These are phyloP conservation scores for Brassica hybrid DNA, from an alignment of 441 rosid species.

Conservation along the genomic window DNA sequence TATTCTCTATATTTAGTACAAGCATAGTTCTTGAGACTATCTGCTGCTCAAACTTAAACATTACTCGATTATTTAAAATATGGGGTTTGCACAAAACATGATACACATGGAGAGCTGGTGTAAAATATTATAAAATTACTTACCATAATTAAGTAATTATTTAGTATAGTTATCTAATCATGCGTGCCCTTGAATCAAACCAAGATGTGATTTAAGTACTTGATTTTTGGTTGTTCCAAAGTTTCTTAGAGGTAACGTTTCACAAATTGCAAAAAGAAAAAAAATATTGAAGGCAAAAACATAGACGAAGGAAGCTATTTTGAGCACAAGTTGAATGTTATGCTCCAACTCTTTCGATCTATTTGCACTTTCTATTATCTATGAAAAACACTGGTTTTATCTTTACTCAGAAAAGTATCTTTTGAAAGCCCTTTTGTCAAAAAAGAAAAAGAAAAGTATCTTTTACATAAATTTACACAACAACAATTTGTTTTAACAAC, in stretches of 20 bases:
- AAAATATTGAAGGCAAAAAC: neutral
- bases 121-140: slow-evolving; percentile 12
- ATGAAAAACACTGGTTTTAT: neutral
- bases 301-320: neutral
- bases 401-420: no score
- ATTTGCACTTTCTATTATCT: neutral
- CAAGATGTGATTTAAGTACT: slow-evolving; percentile 37
- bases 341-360: neutral
- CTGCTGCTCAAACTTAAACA: slow-evolving; percentile 18
- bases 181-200: slow-evolving; percentile 44
- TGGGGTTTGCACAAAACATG: slow-evolving; percentile 39
- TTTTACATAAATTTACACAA: neutral
- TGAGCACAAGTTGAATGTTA: neutral
- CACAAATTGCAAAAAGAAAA: slow-evolving; percentile 9
- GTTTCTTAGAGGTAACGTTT: slow-evolving; percentile 47
- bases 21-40: slow-evolving; percentile 31
- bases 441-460: no score
- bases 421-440: no score
- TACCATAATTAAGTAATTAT: slow-evolving; percentile 22
- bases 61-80: slow-evolving; percentile 20
- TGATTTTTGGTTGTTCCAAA: slow-evolving; percentile 35
- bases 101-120: slow-evolving; percentile 41
- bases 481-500: neutral
- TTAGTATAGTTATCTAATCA: slow-evolving; percentile 22
- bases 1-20: slow-evolving; percentile 13